phyloP scores from a whole-genome alignment of 1,139 yeast species.

The Geotrichum australiense region DNA sequence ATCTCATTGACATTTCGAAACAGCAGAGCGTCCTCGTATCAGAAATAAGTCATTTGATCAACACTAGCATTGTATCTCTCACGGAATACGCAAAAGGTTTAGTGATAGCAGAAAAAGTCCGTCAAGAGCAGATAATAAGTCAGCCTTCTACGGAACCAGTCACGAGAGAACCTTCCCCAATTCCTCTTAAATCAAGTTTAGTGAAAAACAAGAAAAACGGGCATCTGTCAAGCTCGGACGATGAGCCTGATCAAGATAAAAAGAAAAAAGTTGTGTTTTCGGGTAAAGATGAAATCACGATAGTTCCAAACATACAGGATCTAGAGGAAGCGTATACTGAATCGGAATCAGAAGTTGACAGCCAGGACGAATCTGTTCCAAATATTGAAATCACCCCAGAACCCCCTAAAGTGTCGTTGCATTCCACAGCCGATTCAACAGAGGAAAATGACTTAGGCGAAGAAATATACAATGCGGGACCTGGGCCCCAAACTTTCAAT shows the following conservation, averaged over 20 bases:
- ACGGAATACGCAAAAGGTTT: background rate
- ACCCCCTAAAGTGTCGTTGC: background rate
- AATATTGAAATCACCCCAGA: background rate
- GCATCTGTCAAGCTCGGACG: constrained; percentile 3
- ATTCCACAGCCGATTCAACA: background rate
- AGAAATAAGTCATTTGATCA: background rate
- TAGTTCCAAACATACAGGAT: constrained; percentile 15
- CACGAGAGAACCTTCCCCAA: background rate
- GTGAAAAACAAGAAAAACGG: constrained; percentile 16
- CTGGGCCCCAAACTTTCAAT: constrained; percentile 6
- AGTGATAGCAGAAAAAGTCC: background rate
- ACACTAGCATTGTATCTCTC: background rate
- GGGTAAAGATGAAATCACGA: constrained; percentile 15
- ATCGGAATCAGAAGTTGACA: constrained; percentile 2
- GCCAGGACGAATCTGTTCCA: constrained; percentile 2
- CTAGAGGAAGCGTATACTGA: constrained; percentile 7
- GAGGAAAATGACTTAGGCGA: constrained; percentile 11
- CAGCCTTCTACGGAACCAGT: background rate
- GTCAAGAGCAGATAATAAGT: background rate
- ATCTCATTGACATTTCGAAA: background rate
- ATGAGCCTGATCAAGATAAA: background rate
- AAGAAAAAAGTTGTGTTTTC: constrained; percentile 19
- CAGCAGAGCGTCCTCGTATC: background rate
- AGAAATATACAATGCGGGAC: constrained; percentile 10
- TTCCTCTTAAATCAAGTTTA: constrained; percentile 22